Evolutionary conservation across 192 early-diverging fungal genomes (phyloP).

Genomic region (Neocallimastix lanati): DNA sequence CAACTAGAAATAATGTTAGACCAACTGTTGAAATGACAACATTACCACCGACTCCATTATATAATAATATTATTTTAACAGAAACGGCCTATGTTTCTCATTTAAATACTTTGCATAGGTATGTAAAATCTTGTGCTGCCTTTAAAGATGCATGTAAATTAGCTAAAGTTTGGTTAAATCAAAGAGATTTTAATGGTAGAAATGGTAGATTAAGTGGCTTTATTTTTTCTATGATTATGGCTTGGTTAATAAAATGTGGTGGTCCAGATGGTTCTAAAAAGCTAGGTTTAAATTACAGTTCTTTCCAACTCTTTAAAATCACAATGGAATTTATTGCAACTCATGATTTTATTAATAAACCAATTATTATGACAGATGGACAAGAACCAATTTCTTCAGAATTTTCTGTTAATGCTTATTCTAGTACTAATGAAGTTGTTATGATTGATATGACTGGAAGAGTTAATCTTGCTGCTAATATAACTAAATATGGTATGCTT

Average conservation of each 20-base stretch:
- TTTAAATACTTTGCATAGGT: conserved; percentile 59
- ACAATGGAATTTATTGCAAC: conserved; percentile 65
- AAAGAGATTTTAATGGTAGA: conserved; percentile 31
- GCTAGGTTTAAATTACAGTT: conserved; percentile 48
- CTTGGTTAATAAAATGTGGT: conserved; percentile 52
- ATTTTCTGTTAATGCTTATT: conserved; percentile 44
- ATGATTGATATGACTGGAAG: conserved; percentile 68
- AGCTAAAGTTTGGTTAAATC: conserved; percentile 67
- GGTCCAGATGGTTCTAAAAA: conserved; percentile 33
- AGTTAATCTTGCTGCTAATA: conserved; percentile 63
- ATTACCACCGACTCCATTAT: conserved; percentile 61
- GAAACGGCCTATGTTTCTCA: conserved; percentile 58
- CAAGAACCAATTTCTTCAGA: conserved; percentile 16
- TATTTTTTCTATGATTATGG: conserved; percentile 70
- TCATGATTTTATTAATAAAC: conserved; percentile 41
- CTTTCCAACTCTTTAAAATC: conserved; percentile 72
- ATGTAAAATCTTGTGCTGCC: conserved; percentile 44
- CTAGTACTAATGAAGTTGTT: conserved; percentile 47
- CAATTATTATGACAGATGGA: conserved; percentile 52
- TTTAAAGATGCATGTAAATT: conserved; percentile 67
- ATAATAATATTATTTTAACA: conserved; percentile 64
- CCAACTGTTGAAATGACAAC: conserved; percentile 8
- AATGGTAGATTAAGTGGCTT: conserved; percentile 48
- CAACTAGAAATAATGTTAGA: conserved; percentile 66
- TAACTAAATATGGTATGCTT: conserved; percentile 20